Evolutionary conservation across 177 flowering plant species (phyloP), one percentile per base, ranked within the genome.

Genomic region (Telopea speciosissima): DNA sequence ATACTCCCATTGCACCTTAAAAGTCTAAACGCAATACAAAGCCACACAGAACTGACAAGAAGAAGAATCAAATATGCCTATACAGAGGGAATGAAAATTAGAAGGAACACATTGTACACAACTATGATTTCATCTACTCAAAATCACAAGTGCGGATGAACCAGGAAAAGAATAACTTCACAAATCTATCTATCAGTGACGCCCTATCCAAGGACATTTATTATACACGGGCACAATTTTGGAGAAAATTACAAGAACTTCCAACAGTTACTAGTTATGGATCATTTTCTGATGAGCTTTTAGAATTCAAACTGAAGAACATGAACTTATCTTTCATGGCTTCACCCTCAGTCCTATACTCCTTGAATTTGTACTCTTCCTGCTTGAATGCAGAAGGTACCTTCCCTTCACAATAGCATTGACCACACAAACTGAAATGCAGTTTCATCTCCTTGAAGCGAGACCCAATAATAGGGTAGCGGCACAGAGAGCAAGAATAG

Each of bases 341-440:
- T 63, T 89, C 92, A 26, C 84, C 62, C 76, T 91, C 99, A 44
- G 81, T 89, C n/a, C 83, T 87, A 76, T 91, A 93, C 74, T 95
- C 97, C 76, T 85, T 91, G 79, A 95, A 95, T 65, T 77, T 85
- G 73, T 88, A 95, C 71, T 90, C 96, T 52, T 95, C 98, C 70
- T 71, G 86, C 84, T 90, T 95, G 72, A 73, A 76, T 10, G 82
- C 42, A 19, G 95, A 74, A 36, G 98, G 99, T 72, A 95, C 99
- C 79, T 95, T 95, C 33, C 99, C 98, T 79, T 95, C 96, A 62
- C 95, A 87, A 81, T 95, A 95, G 74, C 99, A 95, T 62, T 85
- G 89, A 69, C 81, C 85, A 75, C 99, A 95, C 61, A 95, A 69
- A 77, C 90, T 95, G 75, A 95, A 88, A 68, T 77, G 88, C 44